Evolutionary conservation across 1,284 basidiomycete species (phyloP).

Genomic region (Ustilago loliicola): DNA sequence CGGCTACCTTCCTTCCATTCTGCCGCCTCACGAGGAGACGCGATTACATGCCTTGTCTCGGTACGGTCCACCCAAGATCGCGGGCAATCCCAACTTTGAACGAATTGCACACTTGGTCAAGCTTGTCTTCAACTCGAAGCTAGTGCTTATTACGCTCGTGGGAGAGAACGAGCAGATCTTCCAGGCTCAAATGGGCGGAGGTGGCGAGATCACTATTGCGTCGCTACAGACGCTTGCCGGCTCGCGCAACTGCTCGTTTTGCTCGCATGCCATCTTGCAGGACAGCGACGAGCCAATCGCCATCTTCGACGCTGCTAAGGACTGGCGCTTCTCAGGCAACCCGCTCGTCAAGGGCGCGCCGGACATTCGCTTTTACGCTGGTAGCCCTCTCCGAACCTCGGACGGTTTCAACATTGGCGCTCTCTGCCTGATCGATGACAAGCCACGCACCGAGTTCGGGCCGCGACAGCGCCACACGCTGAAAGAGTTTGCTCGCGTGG

Average conservation of each 20-base stretch:
- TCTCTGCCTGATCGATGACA: constrained; percentile 86
- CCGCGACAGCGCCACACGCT: constrained; percentile 90
- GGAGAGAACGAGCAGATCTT: constrained; percentile 87
- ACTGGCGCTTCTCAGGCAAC: constrained; percentile 89
- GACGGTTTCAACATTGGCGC: constrained; percentile 93
- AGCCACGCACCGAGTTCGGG: constrained; percentile 85
- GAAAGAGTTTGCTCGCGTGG: constrained; percentile 89
- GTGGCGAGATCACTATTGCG: constrained; percentile 33
- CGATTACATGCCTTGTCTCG: constrained; percentile 60
- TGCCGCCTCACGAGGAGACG: constrained; percentile 60
- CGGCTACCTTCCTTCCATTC: constrained; percentile 63
- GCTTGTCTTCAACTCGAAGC: constrained; percentile 89
- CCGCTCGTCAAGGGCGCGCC: constrained; percentile 81
- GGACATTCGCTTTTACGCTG: constrained; percentile 88
- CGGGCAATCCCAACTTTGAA: constrained; percentile 89
- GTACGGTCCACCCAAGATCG: constrained; percentile 69
- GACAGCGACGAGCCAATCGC: constrained; percentile 90
- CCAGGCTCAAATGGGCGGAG: constrained; percentile 82
- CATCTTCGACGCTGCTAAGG: constrained; percentile 81
- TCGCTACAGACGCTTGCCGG: constrained; percentile 67
- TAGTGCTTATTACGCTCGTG: constrained; percentile 84
- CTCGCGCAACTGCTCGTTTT: constrained; percentile 80
- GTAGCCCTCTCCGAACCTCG: constrained; percentile 86
- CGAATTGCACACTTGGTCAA: constrained; percentile 88
- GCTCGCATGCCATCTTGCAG: constrained; percentile 85